Evolutionary conservation across 306 rosid species (phyloP), one percentile per base, ranked within the genome.

Genomic region (Senna tora): DNA sequence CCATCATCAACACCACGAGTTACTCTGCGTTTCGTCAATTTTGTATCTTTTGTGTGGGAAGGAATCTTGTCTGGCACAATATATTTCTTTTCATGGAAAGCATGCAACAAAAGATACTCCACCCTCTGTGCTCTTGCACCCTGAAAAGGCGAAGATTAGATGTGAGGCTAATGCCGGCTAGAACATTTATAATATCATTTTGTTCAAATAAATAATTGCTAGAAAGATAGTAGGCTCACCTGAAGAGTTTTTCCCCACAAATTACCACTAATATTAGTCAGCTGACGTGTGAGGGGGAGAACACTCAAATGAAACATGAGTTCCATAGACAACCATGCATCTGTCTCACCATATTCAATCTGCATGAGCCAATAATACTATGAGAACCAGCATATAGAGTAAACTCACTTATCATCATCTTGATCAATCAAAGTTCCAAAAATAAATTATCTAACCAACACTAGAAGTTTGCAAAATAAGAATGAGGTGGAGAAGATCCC

Each of bases 51-150:
- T 63, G 76, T 36, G 50, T 81, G 66, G 60, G 79, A 79, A 6
- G 92, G 75, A 72, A 80, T 75, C 81, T 94, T 94, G 83, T 94
- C 99, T 45, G 97, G 96, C 64, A 91, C 91, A 45, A 94, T 86
- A 79, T 86, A 91, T 81, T 94, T 94, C 83, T 76, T 85, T 67
- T 92, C 89, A 84, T 87, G 97, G 84, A 94, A 94, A 72, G 97
- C 94, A 79, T 94, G 99, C 90, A 94, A 85, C 64, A 94, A 72
- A 75, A 94, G 97, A 78, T 89, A 91, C 73, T 94, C 99, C 53
- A 94, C 99, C 78, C 97, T 87, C 80, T 94, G 99, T 10, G 99
- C 99, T 81, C 99, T 89, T 56, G 93, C 97, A 82, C 99, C 99
- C 97, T 94, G 87, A 79, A 81, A 81, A 55, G 33, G 70, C n/a